Percentiles rank a stretch among this genome's conserved stretches.
phyloP scores from a whole-genome alignment of 2,329 filamentous ascomycete species.

The Sporothrix phasma region DNA sequence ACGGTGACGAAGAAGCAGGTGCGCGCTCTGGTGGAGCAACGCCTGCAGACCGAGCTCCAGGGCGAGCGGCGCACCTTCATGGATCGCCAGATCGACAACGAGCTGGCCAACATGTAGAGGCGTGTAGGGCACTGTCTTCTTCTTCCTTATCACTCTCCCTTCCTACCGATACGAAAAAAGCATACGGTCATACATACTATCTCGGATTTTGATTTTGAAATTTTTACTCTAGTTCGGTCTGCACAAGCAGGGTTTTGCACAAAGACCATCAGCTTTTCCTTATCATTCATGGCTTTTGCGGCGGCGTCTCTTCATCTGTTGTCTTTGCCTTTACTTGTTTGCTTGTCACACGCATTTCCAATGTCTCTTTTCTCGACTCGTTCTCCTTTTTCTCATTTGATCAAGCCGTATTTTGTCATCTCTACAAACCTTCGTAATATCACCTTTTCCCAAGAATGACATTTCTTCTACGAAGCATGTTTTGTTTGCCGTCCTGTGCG shows the following conservation, averaged over 20 bases:
- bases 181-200: conserved; percentile 2
- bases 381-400: not conserved
- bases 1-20: conserved; percentile 98
- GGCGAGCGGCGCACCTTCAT: conserved; percentile 84
- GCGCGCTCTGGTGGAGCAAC: conserved; percentile 81
- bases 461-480: not conserved
- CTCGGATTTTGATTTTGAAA: not conserved
- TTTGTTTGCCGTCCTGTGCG: not conserved
- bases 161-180: not conserved
- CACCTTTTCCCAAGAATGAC: not conserved
- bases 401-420: not conserved
- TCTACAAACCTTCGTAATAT: not conserved
- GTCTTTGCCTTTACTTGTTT: not conserved
- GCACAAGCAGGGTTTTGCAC: conserved; percentile 7
- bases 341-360: not conserved
- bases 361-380: not conserved
- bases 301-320: not conserved
- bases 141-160: not conserved
- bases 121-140: not conserved
- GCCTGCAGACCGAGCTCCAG: conserved; percentile 76
- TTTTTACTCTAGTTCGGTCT: not conserved
- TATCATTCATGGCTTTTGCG: not conserved
- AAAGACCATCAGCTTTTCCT: not conserved
- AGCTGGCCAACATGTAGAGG: conserved; percentile 81
- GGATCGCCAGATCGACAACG: conserved; percentile 84